Conservation (phyloP, 257 asterid genomes). For the Perilla frutescens region DNA sequence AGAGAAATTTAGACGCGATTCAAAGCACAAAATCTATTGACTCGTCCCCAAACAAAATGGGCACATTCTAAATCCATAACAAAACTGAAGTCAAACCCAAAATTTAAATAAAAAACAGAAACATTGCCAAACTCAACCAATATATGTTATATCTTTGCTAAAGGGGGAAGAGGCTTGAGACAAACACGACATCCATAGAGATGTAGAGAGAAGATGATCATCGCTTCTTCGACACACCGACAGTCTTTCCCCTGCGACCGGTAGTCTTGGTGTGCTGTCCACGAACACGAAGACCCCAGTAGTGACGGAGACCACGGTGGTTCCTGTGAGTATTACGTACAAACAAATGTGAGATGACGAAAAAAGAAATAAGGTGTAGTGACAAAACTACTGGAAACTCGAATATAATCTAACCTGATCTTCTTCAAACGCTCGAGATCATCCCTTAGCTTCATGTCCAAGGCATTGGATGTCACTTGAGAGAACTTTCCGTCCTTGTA, state of each 20-base stretch:
- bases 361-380: too few species aligned
- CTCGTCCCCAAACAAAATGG: background rate
- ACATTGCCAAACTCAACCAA: background rate
- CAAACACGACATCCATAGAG: background rate
- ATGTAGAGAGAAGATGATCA: slow-evolving; percentile 28
- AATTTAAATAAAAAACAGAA: background rate
- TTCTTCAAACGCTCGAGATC: slow-evolving; percentile 69
- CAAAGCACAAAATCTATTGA: too few species aligned
- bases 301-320: slow-evolving; percentile 93
- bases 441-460: slow-evolving; percentile 69
- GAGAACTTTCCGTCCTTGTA: slow-evolving; percentile 62
- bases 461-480: slow-evolving; percentile 61
- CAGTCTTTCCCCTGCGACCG: slow-evolving; percentile 93
- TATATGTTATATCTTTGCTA: background rate
- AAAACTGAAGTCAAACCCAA: background rate
- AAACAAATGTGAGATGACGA: background rate
- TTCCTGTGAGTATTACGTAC: slow-evolving; percentile 31
- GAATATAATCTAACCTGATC: slow-evolving; percentile 47
- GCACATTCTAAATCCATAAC: background rate
- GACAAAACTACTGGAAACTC: too few species aligned
- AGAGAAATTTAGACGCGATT: too few species aligned
- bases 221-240: slow-evolving; percentile 97
- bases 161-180: background rate
- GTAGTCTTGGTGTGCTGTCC: slow-evolving; percentile 98
- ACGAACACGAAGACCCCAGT: slow-evolving; percentile 92